phyloP scores from a whole-genome alignment of 2,329 filamentous ascomycete genomes.

The Aspergillus vadensis region DNA sequence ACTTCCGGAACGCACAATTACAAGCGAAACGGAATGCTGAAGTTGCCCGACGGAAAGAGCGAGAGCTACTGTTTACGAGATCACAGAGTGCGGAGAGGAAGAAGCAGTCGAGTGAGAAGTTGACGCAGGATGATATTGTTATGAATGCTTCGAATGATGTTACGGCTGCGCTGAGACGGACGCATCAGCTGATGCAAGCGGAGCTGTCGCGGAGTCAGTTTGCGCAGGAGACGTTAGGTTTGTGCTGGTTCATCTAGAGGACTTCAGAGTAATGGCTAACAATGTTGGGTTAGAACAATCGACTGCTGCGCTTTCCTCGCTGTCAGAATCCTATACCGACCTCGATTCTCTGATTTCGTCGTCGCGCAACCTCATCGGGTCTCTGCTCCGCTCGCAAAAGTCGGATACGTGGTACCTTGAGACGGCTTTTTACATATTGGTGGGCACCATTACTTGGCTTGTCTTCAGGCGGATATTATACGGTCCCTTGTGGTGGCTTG shows the following conservation, averaged over 20 bases:
- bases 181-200: slow-evolving; percentile 80
- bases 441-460: slow-evolving; percentile 79
- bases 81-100: slow-evolving; percentile 34
- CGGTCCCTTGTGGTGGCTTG: slow-evolving; percentile 85
- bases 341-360: slow-evolving; percentile 76
- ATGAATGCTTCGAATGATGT: slow-evolving; percentile 79
- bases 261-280: neutral
- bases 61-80: slow-evolving; percentile 70
- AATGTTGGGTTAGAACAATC: slow-evolving; percentile 60
- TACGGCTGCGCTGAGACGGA: slow-evolving; percentile 78
- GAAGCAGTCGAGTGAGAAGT: slow-evolving; percentile 46
- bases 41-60: slow-evolving; percentile 72
- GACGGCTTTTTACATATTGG: slow-evolving; percentile 80
- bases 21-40: slow-evolving; percentile 74
- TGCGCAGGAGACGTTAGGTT: slow-evolving; percentile 77
- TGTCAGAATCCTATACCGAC: slow-evolving; percentile 78
- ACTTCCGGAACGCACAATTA: slow-evolving; percentile 81
- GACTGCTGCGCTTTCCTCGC: slow-evolving; percentile 75
- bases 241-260: slow-evolving; percentile 13
- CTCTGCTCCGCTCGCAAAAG: slow-evolving; percentile 84
- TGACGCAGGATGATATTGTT: slow-evolving; percentile 71
- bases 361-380: slow-evolving; percentile 73
- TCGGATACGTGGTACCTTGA: slow-evolving; percentile 98
- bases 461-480: slow-evolving; percentile 82
- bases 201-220: slow-evolving; percentile 87